phyloP scores from a whole-genome alignment of 768 basidiomycete genomes.

The Lactarius psammicola region DNA sequence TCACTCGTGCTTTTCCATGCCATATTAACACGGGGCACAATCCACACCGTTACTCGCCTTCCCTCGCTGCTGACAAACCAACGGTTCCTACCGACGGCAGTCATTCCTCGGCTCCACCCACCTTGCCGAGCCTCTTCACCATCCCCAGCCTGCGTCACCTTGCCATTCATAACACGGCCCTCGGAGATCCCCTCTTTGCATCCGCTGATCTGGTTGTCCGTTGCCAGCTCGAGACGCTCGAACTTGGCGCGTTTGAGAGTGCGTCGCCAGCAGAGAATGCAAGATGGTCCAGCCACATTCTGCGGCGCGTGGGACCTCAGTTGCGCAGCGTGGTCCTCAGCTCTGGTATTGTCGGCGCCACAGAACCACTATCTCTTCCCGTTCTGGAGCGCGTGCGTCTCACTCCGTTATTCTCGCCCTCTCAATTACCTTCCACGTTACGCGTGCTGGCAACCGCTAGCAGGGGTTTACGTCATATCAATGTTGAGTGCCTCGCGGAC shows the following conservation, averaged over 20 bases:
- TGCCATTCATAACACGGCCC: conserved; percentile 23
- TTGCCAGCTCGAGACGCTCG: conserved; percentile 21
- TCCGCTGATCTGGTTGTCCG: conserved; percentile 7
- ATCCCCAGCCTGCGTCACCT: conserved; percentile 25
- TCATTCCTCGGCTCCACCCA: not conserved
- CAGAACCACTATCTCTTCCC: conserved; percentile 18
- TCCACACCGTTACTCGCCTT: not conserved
- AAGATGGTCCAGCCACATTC: conserved; percentile 20
- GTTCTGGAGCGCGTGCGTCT: conserved; percentile 19
- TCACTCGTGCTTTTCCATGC: conserved; percentile 19
- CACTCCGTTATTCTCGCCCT: conserved; percentile 27
- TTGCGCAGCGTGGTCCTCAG: conserved; percentile 14
- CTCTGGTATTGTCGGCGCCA: conserved; percentile 9
- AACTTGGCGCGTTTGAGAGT: conserved; percentile 25
- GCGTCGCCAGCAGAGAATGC: conserved; percentile 24
- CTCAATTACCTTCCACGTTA: conserved; percentile 20
- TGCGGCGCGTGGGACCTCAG: conserved; percentile 15
- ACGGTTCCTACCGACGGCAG: not conserved
- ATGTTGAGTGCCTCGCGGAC: conserved; percentile 26
- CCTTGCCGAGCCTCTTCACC: conserved; percentile 19
- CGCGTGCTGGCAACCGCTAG: conserved; percentile 17
- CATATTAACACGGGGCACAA: conserved; percentile 5
- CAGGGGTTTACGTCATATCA: conserved; percentile 17
- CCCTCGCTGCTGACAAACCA: not conserved
- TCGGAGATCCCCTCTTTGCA: conserved; percentile 26